phyloP scores from a whole-genome alignment of 768 basidiomycete genomes.

The Gyrodon lividus region DNA sequence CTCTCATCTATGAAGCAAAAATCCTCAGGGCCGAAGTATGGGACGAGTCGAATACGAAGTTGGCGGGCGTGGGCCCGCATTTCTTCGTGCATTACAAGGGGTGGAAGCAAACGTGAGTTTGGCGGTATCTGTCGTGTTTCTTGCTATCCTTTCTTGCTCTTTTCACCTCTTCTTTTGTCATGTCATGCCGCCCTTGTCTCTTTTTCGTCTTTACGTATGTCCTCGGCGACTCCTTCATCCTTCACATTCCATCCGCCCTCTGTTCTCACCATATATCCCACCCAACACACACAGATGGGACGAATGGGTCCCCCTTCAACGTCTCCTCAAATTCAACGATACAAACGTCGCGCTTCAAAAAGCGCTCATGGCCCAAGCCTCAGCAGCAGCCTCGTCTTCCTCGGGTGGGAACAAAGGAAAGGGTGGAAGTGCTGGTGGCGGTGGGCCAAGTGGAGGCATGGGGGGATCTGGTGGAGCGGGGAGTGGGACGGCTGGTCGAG shows the following conservation, averaged over 20 bases:
- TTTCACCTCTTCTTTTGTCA: no score
- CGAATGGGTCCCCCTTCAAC: conserved; percentile 86
- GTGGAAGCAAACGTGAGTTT: conserved; percentile 92
- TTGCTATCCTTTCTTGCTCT: no score
- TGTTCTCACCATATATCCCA: background rate
- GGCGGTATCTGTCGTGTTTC: no score
- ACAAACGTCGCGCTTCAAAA: conserved; percentile 78
- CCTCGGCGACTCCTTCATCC: background rate
- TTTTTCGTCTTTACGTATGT: background rate
- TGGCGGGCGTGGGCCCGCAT: conserved; percentile 68
- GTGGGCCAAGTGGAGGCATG: conserved; percentile 28
- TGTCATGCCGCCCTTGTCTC: background rate
- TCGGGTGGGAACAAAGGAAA: conserved; percentile 27
- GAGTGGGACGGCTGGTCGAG: conserved; percentile 29
- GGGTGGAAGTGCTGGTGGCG: conserved; percentile 17
- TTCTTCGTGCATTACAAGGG: conserved; percentile 99
- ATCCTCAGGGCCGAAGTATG: conserved; percentile 68
- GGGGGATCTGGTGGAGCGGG: conserved; percentile 24
- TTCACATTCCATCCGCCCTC: background rate
- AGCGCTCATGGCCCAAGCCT: conserved; percentile 47
- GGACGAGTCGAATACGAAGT: conserved; percentile 60
- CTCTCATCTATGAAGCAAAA: conserved; percentile 94
- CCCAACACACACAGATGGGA: conserved; percentile 64
- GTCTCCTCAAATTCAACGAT: conserved; percentile 85
- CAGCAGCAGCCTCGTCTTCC: conserved; percentile 41